phyloP scores from a whole-genome alignment of 108 stramenopile genomes.

The Nitzschia sp. region DNA sequence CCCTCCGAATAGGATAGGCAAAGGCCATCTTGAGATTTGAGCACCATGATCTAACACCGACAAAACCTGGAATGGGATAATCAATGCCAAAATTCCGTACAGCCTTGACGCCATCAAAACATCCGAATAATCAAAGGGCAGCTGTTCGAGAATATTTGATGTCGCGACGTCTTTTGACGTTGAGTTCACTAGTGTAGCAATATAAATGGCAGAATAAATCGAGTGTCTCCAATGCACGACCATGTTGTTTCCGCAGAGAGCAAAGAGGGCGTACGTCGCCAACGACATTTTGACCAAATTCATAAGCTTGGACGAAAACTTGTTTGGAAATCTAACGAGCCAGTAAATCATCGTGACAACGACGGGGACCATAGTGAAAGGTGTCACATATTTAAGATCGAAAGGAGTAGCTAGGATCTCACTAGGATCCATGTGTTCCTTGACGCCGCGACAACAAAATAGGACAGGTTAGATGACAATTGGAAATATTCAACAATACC shows the following conservation, averaged over 20 bases:
- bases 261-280: constrained; percentile 24
- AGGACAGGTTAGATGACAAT: background rate
- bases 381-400: constrained; percentile 4
- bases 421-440: constrained; percentile 30
- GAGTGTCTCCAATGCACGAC: constrained; percentile 24
- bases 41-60: constrained; percentile 59
- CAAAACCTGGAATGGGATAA: constrained; percentile 49
- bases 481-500: background rate
- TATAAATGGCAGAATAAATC: constrained; percentile 20
- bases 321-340: background rate
- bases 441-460: background rate
- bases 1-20: constrained; percentile 60
- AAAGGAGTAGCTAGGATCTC: constrained; percentile 33
- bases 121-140: constrained; percentile 35
- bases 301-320: constrained; percentile 6
- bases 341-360: constrained; percentile 13
- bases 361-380: constrained; percentile 23
- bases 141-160: constrained; percentile 18
- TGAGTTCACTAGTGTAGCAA: constrained; percentile 20
- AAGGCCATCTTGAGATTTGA: constrained; percentile 75
- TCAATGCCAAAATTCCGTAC: constrained; percentile 28
- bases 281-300: constrained; percentile 23
- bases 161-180: constrained; percentile 16
- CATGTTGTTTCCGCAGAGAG: constrained; percentile 30
- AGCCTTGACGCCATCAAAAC: constrained; percentile 22